Conservation (phyloP, 768 basidiomycete species). For the Mycena galopus region DNA sequence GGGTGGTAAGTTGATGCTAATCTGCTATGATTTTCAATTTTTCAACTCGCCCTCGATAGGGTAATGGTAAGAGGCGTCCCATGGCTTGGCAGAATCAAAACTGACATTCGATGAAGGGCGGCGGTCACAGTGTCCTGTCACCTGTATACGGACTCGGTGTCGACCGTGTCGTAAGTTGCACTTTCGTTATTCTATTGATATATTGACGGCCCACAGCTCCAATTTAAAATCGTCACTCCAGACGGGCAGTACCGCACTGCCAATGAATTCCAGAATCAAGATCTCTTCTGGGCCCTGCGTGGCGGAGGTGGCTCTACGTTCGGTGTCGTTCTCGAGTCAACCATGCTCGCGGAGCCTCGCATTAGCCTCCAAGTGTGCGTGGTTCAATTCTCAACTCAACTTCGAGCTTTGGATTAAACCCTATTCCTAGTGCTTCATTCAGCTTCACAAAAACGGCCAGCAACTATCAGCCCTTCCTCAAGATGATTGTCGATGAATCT, state of each 20-base stretch:
- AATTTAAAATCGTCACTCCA: background rate
- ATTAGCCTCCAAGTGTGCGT: background rate
- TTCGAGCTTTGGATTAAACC: background rate
- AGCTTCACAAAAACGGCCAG: background rate
- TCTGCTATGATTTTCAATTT: background rate
- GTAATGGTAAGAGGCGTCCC: background rate
- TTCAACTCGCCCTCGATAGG: background rate
- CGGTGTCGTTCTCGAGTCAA: background rate
- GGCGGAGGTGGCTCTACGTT: background rate
- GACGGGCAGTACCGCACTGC: background rate
- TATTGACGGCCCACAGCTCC: background rate
- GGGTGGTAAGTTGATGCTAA: background rate
- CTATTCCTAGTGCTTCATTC: background rate
- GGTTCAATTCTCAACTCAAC: background rate
- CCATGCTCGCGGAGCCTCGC: background rate
- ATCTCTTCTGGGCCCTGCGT: background rate
- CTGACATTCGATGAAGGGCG: background rate
- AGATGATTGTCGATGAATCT: background rate
- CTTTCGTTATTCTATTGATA: background rate
- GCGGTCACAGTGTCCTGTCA: background rate
- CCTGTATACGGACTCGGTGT: background rate
- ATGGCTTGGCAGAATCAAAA: background rate
- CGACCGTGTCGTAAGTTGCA: background rate
- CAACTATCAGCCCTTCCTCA: background rate
- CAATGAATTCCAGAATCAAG: background rate